Evolutionary conservation across 106 monocot genomes (phyloP).

Genomic region (Dendrobium nobile): DNA sequence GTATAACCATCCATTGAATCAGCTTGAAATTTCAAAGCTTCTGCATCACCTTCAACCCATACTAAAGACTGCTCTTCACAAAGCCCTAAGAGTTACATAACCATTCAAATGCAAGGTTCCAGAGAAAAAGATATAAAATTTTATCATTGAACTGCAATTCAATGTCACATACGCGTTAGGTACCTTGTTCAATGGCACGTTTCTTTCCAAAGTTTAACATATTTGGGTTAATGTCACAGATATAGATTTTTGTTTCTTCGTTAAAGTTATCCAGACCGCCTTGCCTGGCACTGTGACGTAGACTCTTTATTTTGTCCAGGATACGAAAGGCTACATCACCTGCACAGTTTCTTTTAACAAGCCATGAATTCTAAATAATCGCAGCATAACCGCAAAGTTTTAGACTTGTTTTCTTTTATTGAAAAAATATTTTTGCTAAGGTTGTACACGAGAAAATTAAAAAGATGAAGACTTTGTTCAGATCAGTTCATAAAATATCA

Average conservation of each 20-base stretch:
- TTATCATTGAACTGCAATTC: neutral
- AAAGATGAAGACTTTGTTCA: neutral
- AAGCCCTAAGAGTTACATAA: slow-evolving; percentile 34
- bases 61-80: slow-evolving; percentile 37
- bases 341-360: slow-evolving; percentile 16
- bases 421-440: neutral
- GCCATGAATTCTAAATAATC: neutral
- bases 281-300: slow-evolving; percentile 49
- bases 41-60: slow-evolving; percentile 94
- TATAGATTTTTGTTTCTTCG: slow-evolving; percentile 69
- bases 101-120: neutral
- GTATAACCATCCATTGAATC: slow-evolving; percentile 93
- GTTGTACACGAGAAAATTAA: neutral
- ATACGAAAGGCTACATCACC: slow-evolving; percentile 92
- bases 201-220: slow-evolving; percentile 93
- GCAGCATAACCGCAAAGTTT: neutral
- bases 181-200: slow-evolving; percentile 78
- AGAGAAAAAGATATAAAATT: neutral
- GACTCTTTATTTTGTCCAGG: slow-evolving; percentile 67
- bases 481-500: neutral
- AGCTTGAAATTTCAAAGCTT: slow-evolving; percentile 81
- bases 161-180: neutral
- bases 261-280: slow-evolving; percentile 32
- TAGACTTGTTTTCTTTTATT: neutral
- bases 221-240: slow-evolving; percentile 89